These are phyloP conservation scores for Solioccasus polychromus DNA, from an alignment of 768 basidiomycete species.

Conservation along the genomic window DNA sequence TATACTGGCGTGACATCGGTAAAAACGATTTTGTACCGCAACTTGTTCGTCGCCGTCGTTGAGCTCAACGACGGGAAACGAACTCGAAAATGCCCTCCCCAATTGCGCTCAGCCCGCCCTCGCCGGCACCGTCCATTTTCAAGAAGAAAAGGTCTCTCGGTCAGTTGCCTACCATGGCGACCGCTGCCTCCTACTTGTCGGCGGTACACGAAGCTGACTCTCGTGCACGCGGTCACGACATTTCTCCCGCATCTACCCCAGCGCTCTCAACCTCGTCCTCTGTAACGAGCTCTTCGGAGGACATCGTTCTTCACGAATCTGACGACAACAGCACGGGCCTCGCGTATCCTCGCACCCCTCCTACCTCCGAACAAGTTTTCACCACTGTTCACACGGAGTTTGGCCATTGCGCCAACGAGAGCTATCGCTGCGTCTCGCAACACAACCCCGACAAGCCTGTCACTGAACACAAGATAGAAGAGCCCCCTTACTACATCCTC, in stretches of 20 bases:
- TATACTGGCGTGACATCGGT: conserved; percentile 16
- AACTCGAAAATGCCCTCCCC: conserved; percentile 49
- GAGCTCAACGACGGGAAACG: conserved; percentile 7
- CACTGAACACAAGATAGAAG: conserved; percentile 60
- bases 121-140: conserved; percentile 56
- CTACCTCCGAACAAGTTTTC: conserved; percentile 78
- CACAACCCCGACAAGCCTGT: conserved; percentile 49
- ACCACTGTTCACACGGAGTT: conserved; percentile 86
- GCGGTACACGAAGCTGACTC: conserved; percentile 67
- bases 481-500: conserved; percentile 91
- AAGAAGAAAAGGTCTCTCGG: conserved; percentile 49
- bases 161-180: conserved; percentile 39
- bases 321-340: conserved; percentile 58
- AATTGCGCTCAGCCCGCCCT: conserved; percentile 57
- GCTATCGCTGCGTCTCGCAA: conserved; percentile 64
- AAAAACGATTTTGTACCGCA: conserved; percentile 7
- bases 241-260: conserved; percentile 61
- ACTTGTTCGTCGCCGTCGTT: conserved; percentile 14
- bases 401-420: conserved; percentile 82
- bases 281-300: conserved; percentile 64
- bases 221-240: conserved; percentile 49
- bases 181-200: conserved; percentile 59
- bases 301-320: conserved; percentile 56
- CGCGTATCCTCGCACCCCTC: conserved; percentile 59
- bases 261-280: conserved; percentile 75